phyloP scores from a whole-genome alignment of 2,329 filamentous ascomycete species.

The Penicillium sp. region DNA sequence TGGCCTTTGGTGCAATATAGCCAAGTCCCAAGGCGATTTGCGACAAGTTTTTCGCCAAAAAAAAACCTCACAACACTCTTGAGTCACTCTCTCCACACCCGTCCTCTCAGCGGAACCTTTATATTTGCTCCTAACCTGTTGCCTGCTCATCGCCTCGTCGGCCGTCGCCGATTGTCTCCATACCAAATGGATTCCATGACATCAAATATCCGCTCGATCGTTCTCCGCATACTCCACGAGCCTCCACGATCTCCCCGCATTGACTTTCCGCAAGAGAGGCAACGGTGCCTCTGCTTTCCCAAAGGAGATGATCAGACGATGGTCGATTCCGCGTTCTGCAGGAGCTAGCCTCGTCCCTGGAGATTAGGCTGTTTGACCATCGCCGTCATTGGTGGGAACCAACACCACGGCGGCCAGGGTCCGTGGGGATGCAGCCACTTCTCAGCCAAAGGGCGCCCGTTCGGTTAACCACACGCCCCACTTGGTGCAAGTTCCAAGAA shows the following conservation, averaged over 20 bases:
- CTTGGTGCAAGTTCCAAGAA: neutral
- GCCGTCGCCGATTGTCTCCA: constrained; percentile 6
- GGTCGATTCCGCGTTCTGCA: neutral
- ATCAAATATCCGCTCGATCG: constrained; percentile 8
- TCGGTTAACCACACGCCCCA: constrained; percentile 11
- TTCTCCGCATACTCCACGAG: constrained; percentile 2
- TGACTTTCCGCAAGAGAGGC: constrained; percentile 14
- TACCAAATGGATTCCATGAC: constrained; percentile 6
- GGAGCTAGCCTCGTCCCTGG: neutral
- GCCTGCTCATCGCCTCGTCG: constrained; percentile 5
- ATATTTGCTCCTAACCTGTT: constrained; percentile 6
- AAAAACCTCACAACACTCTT: neutral
- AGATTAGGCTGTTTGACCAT: neutral
- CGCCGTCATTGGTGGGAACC: neutral
- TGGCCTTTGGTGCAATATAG: neutral
- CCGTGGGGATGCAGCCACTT: neutral
- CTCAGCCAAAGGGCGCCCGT: constrained; percentile 3
- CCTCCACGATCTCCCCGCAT: constrained; percentile 21
- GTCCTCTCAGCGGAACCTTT: constrained; percentile 10
- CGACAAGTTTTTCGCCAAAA: neutral
- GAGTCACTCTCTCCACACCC: neutral
- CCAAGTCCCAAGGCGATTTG: neutral
- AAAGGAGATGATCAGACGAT: constrained; percentile 8
- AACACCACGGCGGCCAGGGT: neutral
- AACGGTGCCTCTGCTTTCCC: constrained; percentile 17